Conservation (phyloP, 1,284 basidiomycete genomes). For the Ustilago sp. region DNA sequence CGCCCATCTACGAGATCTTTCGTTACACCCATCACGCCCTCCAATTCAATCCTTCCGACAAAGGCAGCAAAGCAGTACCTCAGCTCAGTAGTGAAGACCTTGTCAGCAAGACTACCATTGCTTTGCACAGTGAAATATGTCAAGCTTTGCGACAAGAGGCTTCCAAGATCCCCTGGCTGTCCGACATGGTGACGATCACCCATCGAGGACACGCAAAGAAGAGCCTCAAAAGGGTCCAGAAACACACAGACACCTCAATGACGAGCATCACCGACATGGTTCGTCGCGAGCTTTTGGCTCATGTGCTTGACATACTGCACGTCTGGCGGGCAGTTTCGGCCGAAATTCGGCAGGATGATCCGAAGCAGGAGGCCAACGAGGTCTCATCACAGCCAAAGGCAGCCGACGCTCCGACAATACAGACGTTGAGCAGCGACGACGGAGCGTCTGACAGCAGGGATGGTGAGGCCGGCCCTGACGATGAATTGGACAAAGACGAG, state of each 20-base stretch:
- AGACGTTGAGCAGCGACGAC: neutral
- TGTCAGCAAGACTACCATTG: slow-evolving; percentile 14
- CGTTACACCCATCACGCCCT: slow-evolving; percentile 22
- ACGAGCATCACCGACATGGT: slow-evolving; percentile 5
- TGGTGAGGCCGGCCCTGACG: neutral
- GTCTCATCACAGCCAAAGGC: neutral
- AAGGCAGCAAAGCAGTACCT: neutral
- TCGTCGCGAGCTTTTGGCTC: slow-evolving; percentile 28
- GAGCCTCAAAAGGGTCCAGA: neutral
- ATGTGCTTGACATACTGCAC: slow-evolving; percentile 29
- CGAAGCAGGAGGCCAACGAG: neutral
- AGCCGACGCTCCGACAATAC: neutral
- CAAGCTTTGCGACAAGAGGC: slow-evolving; percentile 13
- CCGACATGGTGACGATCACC: slow-evolving; percentile 7
- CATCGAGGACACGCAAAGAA: neutral
- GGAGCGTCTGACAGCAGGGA: neutral
- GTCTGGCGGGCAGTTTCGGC: slow-evolving; percentile 11
- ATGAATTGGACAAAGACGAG: slow-evolving; percentile 21
- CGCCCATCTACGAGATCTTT: slow-evolving; percentile 26
- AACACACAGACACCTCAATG: neutral
- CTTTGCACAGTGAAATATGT: slow-evolving; percentile 20
- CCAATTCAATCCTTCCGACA: neutral
- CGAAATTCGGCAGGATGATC: neutral
- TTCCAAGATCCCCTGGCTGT: slow-evolving; percentile 33
- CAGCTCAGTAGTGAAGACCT: slow-evolving; percentile 6